These are phyloP conservation scores for Penicillium nordicum DNA, from an alignment of 2,329 filamentous ascomycete species.

Conservation along the genomic window DNA sequence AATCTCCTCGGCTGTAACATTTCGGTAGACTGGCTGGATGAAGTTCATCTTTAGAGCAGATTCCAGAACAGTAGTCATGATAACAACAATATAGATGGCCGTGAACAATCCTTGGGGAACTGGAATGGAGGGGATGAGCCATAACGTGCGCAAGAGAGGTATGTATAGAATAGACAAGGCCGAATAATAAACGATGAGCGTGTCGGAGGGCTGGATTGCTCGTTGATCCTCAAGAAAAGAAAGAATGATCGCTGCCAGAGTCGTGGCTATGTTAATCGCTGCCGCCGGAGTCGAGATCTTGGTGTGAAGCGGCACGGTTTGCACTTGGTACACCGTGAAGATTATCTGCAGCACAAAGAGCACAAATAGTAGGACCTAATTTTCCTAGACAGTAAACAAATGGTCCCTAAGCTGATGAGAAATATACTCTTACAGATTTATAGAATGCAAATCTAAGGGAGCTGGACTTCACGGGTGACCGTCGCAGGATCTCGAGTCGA, in stretches of 20 bases:
- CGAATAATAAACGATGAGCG: constrained; percentile 12
- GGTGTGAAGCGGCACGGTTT: background rate
- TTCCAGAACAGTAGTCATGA: background rate
- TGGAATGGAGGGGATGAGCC: constrained; percentile 1
- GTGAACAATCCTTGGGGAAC: constrained; percentile 1
- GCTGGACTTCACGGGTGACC: constrained; percentile 3
- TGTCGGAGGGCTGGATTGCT: constrained; percentile 3
- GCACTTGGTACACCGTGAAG: constrained; percentile 3
- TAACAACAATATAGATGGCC: background rate
- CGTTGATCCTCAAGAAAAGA: constrained; percentile 17
- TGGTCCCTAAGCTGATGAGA: no score
- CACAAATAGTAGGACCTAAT: constrained; percentile 1
- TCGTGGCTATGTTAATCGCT: background rate
- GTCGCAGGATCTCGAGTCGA: background rate
- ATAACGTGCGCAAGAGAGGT: constrained; percentile 9
- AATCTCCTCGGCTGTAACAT: constrained; percentile 41
- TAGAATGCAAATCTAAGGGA: constrained; percentile 10
- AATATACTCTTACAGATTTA: no score
- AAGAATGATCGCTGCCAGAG: background rate
- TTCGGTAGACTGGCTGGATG: constrained; percentile 9
- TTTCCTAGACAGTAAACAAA: background rate
- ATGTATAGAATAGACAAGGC: background rate
- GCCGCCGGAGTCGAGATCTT: constrained; percentile 1
- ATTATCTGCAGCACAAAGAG: constrained; percentile 1
- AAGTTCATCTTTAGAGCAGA: background rate